phyloP scores from a whole-genome alignment of 1,139 yeast species.

The Taphrina confusa region DNA sequence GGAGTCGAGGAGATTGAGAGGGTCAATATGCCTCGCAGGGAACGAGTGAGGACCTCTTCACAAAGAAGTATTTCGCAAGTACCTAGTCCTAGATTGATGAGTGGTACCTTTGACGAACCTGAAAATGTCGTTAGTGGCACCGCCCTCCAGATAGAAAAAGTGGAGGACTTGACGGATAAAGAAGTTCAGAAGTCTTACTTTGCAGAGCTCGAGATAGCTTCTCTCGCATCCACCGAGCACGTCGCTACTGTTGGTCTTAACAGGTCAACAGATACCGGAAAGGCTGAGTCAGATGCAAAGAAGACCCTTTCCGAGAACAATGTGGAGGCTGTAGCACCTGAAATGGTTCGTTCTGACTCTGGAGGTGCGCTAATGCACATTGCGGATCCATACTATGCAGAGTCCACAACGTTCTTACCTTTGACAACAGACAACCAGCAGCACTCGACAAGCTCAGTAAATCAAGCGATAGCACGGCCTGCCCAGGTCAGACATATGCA shows the following conservation, averaged over 20 bases:
- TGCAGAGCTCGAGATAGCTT: background rate
- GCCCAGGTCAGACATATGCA: background rate
- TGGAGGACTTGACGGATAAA: background rate
- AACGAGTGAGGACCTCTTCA: conserved; percentile 21
- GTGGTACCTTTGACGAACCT: background rate
- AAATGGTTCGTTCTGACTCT: conserved; percentile 13
- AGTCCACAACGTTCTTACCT: conserved; percentile 5
- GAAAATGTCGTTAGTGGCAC: background rate
- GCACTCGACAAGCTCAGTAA: background rate
- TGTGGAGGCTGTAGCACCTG: background rate
- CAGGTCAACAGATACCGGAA: background rate
- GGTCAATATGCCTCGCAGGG: conserved; percentile 12
- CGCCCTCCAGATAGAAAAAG: background rate
- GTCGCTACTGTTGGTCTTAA: too few relatives aligned
- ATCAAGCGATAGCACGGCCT: background rate
- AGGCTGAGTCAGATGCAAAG: conserved; percentile 4
- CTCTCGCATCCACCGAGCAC: background rate
- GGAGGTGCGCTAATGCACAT: conserved; percentile 8
- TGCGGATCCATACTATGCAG: conserved; percentile 10
- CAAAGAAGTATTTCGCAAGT: background rate
- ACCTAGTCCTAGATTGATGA: background rate
- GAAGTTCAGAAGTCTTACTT: background rate
- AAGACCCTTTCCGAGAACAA: background rate
- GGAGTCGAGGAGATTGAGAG: conserved; percentile 23
- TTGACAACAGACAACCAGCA: background rate